These are phyloP conservation scores for Tolypocladium ovalisporum DNA, from an alignment of 2,329 filamentous ascomycete species.

Conservation along the genomic window DNA sequence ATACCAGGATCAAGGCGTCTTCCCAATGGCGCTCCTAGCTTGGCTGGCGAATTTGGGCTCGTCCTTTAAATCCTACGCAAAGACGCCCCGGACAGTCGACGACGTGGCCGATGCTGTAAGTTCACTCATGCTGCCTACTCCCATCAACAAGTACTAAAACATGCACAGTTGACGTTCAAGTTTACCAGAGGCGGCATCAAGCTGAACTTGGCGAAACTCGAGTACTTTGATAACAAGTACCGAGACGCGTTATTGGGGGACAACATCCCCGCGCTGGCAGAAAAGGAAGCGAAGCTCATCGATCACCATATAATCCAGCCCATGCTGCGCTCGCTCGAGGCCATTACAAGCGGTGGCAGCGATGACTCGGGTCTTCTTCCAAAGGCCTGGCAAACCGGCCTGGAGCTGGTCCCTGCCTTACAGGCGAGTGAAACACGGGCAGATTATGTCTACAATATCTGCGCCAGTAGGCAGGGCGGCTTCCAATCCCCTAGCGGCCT, in stretches of 20 bases:
- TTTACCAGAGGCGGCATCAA: constrained; percentile 87
- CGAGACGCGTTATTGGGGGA: constrained; percentile 20
- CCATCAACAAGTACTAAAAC: constrained; percentile 11
- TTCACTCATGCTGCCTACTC: not conserved
- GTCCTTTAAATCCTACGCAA: constrained; percentile 15
- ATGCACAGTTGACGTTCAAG: constrained; percentile 60
- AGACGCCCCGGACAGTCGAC: constrained; percentile 38
- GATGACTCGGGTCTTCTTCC: not conserved
- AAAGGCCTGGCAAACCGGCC: constrained; percentile 10
- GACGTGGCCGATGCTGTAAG: constrained; percentile 60
- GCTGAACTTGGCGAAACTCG: constrained; percentile 70
- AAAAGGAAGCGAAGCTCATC: constrained; percentile 13
- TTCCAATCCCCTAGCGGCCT: constrained; percentile 11
- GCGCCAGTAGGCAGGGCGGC: constrained; percentile 11
- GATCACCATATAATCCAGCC: constrained; percentile 10
- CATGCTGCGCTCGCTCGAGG: constrained; percentile 10
- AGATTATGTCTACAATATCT: constrained; percentile 12
- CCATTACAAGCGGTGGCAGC: constrained; percentile 9
- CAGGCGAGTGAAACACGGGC: constrained; percentile 4
- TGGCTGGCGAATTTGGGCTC: constrained; percentile 65
- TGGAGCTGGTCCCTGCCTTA: constrained; percentile 16
- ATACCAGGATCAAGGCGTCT: constrained; percentile 34
- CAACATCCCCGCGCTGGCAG: constrained; percentile 10
- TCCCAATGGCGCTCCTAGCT: constrained; percentile 51
- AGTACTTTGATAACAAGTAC: constrained; percentile 67